A percentile compares a stretch with the other conserved stretches of the same genome.
phyloP scores from a whole-genome alignment of 2,329 filamentous ascomycete species.

The Verticillium tricorpus region DNA sequence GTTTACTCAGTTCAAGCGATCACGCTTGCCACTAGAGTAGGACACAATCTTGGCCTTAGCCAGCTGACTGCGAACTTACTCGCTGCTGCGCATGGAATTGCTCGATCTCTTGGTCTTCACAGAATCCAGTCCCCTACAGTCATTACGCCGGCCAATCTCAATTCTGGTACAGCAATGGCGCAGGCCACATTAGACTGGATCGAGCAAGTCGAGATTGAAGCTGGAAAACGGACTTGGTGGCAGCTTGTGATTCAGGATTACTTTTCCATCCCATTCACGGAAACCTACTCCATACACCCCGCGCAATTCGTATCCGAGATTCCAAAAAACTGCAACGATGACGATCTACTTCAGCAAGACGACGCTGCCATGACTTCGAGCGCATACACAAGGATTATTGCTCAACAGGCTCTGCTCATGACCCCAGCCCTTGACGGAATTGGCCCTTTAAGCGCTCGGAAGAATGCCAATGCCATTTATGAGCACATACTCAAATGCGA shows the following conservation, averaged over 20 bases:
- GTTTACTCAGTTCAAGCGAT: slow-evolving; percentile 29
- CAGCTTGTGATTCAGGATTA: slow-evolving; percentile 32
- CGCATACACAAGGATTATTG: slow-evolving; percentile 21
- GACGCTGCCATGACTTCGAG: slow-evolving; percentile 13
- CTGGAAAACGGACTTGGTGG: slow-evolving; percentile 29
- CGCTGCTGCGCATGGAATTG: slow-evolving; percentile 28
- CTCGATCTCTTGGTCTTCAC: slow-evolving; percentile 23
- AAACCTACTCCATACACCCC: slow-evolving; percentile 25
- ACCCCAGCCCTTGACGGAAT: slow-evolving; percentile 23
- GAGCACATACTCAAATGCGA: slow-evolving; percentile 25
- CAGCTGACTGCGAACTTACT: slow-evolving; percentile 28
- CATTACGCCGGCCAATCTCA: neutral
- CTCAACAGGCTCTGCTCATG: slow-evolving; percentile 24
- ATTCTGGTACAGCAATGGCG: neutral
- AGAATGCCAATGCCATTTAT: slow-evolving; percentile 23
- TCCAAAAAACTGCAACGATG: slow-evolving; percentile 26
- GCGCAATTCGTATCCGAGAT: slow-evolving; percentile 24
- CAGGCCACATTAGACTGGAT: slow-evolving; percentile 6
- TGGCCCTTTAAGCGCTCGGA: slow-evolving; percentile 19
- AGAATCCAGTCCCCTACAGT: slow-evolving; percentile 11
- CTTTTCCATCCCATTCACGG: slow-evolving; percentile 29
- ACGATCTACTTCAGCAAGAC: slow-evolving; percentile 14
- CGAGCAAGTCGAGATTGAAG: slow-evolving; percentile 21
- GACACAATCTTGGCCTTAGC: slow-evolving; percentile 30
- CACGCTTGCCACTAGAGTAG: slow-evolving; percentile 29